Base-by-base conservation (phyloP, 2,329 filamentous ascomycete genomes). In the Huntiella savannae region DNA sequence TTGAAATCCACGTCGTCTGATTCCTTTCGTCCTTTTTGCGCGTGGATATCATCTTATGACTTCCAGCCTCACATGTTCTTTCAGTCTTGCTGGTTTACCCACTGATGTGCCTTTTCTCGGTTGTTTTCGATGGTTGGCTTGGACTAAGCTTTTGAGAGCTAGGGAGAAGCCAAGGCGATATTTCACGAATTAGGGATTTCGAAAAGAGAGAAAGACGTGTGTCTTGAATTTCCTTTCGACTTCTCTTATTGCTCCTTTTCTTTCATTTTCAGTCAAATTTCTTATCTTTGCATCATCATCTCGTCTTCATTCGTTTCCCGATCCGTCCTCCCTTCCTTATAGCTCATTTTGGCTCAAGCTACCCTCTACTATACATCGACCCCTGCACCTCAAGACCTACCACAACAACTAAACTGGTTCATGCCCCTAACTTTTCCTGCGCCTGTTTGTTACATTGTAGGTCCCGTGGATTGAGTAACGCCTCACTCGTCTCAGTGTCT, bases 401-500 rank as follows among this genome's bases (percentile, higher is more conserved):
- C 34, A 43, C 36, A 38, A 17, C 38, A 47, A 42, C 33, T 39
- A 41, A 33, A 42, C 45, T 32, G 34, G 45, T 47, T 47, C 45
- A 41, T 49, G 48, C 48, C 48, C 48, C 48, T 49, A 49, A 49
- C 48, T 49, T 48, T 49, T 46, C 40, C 45, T 42, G 39, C 19
- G 39, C 36, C 43, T 35, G 28, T 32, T 42, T 46, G 22, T 49
- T 33, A 49, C 46, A 49, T 28, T 28, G 22, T 46, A 49, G 48
- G 48, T 40, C 48, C 48, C 48, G 48, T 34, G 35, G 48, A 49
- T 49, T 50, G 19, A 50, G 44, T 38, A 47, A 54, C 54, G 43
- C 52, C 35, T 53, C 56, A 46, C 53, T 53, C 52, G 50, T 52
- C 53, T 56, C 52, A 53, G 53, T 54, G 22, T 50, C 48, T 19